phyloP scores from a whole-genome alignment of 2,329 filamentous ascomycete genomes.

The Albophoma yamanashiensis region DNA sequence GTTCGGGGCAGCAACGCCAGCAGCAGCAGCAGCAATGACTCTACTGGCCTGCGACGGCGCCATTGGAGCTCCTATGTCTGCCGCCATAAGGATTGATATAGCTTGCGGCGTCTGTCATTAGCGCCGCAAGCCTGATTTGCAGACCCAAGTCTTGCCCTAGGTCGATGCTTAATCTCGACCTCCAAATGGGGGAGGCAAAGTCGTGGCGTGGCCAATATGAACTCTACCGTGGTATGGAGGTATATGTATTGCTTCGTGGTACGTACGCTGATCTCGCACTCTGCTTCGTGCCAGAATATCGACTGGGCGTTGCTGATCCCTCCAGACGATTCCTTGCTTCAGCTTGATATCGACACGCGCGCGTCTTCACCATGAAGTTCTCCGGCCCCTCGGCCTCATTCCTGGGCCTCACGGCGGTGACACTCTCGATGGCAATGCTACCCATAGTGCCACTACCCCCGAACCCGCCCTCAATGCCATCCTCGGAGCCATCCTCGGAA shows the following conservation, averaged over 20 bases:
- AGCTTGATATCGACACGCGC: neutral
- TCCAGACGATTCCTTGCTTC: neutral
- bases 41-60: too few relatives aligned
- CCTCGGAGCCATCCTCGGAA: too few relatives aligned
- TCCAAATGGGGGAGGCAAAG: neutral
- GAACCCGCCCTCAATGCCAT: too few relatives aligned
- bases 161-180: neutral
- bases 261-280: neutral
- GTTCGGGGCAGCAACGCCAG: too few relatives aligned
- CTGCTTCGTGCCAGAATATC: neutral
- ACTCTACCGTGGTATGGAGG: neutral
- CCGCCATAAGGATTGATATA: too few relatives aligned
- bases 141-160: too few relatives aligned
- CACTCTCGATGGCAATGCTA: neutral
- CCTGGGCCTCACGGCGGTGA: neutral
- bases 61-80: too few relatives aligned
- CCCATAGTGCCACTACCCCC: rapidly evolving
- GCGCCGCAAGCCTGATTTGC: too few relatives aligned
- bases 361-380: neutral
- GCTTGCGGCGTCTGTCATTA: too few relatives aligned
- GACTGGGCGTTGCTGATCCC: neutral
- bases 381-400: neutral
- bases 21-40: too few relatives aligned
- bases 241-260: neutral
- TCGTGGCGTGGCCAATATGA: neutral